phyloP scores from a whole-genome alignment of 2,329 filamentous ascomycete genomes.

The Amesomyces nigricolor region DNA sequence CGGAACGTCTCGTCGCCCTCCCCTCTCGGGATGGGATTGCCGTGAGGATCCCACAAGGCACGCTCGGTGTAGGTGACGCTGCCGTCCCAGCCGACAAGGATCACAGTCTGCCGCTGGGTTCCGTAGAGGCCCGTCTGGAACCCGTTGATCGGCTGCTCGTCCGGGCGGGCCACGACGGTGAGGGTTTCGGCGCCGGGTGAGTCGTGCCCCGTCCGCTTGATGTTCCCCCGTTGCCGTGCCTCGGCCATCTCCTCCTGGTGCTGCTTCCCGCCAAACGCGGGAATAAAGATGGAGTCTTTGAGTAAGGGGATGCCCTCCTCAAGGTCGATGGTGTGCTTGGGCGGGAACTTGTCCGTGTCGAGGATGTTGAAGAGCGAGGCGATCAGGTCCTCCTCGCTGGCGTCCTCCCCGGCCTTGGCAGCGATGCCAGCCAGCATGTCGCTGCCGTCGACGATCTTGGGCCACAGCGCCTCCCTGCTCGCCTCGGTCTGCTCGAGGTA shows the following conservation, averaged over 20 bases:
- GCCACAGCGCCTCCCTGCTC: constrained; percentile 39
- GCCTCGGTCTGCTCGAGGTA: constrained; percentile 44
- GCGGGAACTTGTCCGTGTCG: constrained; percentile 52
- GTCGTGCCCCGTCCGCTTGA: constrained; percentile 30
- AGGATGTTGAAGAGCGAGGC: constrained; percentile 49
- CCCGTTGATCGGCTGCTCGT: constrained; percentile 30
- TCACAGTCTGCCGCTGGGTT: constrained; percentile 58
- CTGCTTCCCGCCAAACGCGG: constrained; percentile 47
- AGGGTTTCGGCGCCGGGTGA: constrained; percentile 32
- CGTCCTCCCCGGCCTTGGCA: constrained; percentile 34
- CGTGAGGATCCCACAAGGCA: constrained; percentile 54
- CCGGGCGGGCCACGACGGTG: constrained; percentile 34
- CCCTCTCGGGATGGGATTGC: constrained; percentile 48
- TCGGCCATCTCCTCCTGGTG: constrained; percentile 42
- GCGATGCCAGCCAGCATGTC: constrained; percentile 41
- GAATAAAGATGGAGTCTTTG: constrained; percentile 57
- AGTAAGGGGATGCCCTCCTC: constrained; percentile 50
- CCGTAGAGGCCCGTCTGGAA: constrained; percentile 59
- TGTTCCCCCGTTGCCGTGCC: constrained; percentile 29
- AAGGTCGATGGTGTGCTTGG: constrained; percentile 40
- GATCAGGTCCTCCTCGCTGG: constrained; percentile 45
- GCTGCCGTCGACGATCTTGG: constrained; percentile 53
- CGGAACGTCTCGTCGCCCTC: constrained; percentile 50
- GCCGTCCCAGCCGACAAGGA: constrained; percentile 58
- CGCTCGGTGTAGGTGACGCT: constrained; percentile 56